These are phyloP conservation scores for Starmera amethionina DNA, from an alignment of 805 yeast genomes.

Conservation along the genomic window DNA sequence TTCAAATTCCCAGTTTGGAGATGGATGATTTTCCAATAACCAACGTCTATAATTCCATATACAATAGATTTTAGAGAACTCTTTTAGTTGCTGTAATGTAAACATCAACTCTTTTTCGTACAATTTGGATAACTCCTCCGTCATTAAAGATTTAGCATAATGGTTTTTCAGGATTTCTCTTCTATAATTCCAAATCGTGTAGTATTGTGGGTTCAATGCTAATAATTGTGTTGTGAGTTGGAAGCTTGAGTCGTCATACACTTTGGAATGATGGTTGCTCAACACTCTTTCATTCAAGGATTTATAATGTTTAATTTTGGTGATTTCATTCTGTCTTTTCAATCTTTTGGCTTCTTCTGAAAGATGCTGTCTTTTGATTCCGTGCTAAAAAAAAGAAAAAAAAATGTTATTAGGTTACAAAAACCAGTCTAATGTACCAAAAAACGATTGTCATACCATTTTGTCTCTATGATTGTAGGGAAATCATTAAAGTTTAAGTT, in stretches of 20 bases:
- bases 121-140: slow-evolving; percentile 18
- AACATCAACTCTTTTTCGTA: slow-evolving; percentile 53
- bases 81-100: slow-evolving; percentile 45
- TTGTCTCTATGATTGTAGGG: neutral
- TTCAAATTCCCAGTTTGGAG: slow-evolving; percentile 62
- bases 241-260: slow-evolving; percentile 31
- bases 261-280: slow-evolving; percentile 17
- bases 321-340: slow-evolving; percentile 48
- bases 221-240: slow-evolving; percentile 49
- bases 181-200: slow-evolving; percentile 84
- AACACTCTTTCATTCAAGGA: slow-evolving; percentile 35
- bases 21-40: slow-evolving; percentile 49
- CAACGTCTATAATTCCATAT: slow-evolving; percentile 91
- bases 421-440: too few species aligned
- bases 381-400: slow-evolving; percentile 61
- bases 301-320: slow-evolving; percentile 48
- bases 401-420: too few species aligned
- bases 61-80: slow-evolving; percentile 90
- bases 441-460: neutral
- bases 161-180: slow-evolving; percentile 47
- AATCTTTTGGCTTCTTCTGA: slow-evolving; percentile 43
- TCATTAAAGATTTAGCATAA: slow-evolving; percentile 7
- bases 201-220: slow-evolving; percentile 71
- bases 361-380: slow-evolving; percentile 50
- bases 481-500: too few species aligned